A percentile compares a stretch with the other conserved stretches of the same genome.
Conservation (phyloP, 495 filamentous ascomycete genomes). For the Oidiodendron maius region DNA sequence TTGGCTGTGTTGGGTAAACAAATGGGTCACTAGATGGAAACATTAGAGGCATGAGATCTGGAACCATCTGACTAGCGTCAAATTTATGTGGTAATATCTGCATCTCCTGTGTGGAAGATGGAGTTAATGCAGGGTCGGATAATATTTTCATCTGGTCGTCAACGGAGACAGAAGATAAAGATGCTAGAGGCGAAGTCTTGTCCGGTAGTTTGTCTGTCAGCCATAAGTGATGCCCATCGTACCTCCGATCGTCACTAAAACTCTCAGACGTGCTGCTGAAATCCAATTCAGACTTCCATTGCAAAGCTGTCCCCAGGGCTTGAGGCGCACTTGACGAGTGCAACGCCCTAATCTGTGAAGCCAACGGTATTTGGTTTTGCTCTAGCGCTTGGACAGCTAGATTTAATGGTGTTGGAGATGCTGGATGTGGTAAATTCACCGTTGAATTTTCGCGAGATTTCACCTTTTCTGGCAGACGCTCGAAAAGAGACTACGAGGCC, state of each 20-base stretch:
- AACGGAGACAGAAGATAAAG: slow-evolving; percentile 14
- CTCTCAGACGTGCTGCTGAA: too few relatives aligned
- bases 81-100: slow-evolving; percentile 2
- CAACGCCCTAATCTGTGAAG: slow-evolving; percentile 25
- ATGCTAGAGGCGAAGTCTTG: slow-evolving; percentile 14
- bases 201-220: slow-evolving; percentile 8
- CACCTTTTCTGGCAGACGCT: slow-evolving; percentile 67
- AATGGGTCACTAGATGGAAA: slow-evolving; percentile 88
- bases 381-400: slow-evolving; percentile 29
- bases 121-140: too few relatives aligned
- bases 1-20: slow-evolving; percentile 80
- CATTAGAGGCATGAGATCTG: slow-evolving; percentile 77
- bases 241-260: too few relatives aligned
- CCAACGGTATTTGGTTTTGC: slow-evolving; percentile 49
- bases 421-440: too few relatives aligned
- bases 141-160: too few relatives aligned
- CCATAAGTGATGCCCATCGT: too few relatives aligned
- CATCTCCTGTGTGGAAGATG: slow-evolving; percentile 11
- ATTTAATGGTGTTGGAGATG: slow-evolving; percentile 40
- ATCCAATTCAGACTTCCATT: too few relatives aligned
- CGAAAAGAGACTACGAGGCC: slow-evolving; percentile 54
- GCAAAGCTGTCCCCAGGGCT: too few relatives aligned
- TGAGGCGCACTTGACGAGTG: too few relatives aligned
- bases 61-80: slow-evolving; percentile 5
- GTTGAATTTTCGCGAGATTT: too few relatives aligned